A percentile compares a stretch with the other conserved stretches of the same genome.
Evolutionary conservation across 1,284 basidiomycete genomes (phyloP).

Genomic region (Bondarzewia mesenterica): DNA sequence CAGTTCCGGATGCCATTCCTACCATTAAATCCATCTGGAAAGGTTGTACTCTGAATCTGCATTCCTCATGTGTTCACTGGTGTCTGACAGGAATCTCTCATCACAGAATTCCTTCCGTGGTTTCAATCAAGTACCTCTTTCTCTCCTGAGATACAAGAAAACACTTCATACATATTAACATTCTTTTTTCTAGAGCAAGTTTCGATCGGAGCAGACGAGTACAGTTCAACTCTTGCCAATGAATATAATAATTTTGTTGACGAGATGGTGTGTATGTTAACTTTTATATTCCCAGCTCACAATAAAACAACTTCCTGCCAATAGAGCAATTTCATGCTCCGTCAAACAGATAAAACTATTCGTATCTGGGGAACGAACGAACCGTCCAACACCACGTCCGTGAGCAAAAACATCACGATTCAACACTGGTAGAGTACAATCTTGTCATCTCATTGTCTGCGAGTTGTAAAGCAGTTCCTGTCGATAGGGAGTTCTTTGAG

Average conservation of each 20-base stretch:
- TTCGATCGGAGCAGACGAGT: slow-evolving; percentile 27
- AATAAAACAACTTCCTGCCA: background rate
- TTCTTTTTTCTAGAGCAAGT: slow-evolving; percentile 14
- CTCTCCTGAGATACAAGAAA: background rate
- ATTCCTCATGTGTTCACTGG: slow-evolving; percentile 1
- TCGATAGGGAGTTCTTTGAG: slow-evolving; percentile 26
- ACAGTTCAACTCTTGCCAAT: slow-evolving; percentile 23
- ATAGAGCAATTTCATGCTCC: slow-evolving; percentile 17
- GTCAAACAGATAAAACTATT: slow-evolving; percentile 19
- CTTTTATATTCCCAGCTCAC: background rate
- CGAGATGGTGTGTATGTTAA: slow-evolving; percentile 16
- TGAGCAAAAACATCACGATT: slow-evolving; percentile 26
- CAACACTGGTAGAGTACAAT: slow-evolving; percentile 24
- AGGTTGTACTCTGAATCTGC: slow-evolving; percentile 6
- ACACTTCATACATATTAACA: background rate
- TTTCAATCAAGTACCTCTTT: slow-evolving; percentile 18
- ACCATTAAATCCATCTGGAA: slow-evolving; percentile 23
- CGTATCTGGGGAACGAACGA: slow-evolving; percentile 27
- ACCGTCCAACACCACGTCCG: slow-evolving; percentile 20
- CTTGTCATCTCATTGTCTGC: too few relatives aligned
- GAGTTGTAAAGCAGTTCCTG: background rate
- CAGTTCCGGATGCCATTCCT: slow-evolving; percentile 22
- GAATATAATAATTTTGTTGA: slow-evolving; percentile 27
- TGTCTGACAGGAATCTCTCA: background rate
- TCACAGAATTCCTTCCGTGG: slow-evolving; percentile 26